phyloP scores from a whole-genome alignment of 768 basidiomycete genomes.

The Russula sp. region DNA sequence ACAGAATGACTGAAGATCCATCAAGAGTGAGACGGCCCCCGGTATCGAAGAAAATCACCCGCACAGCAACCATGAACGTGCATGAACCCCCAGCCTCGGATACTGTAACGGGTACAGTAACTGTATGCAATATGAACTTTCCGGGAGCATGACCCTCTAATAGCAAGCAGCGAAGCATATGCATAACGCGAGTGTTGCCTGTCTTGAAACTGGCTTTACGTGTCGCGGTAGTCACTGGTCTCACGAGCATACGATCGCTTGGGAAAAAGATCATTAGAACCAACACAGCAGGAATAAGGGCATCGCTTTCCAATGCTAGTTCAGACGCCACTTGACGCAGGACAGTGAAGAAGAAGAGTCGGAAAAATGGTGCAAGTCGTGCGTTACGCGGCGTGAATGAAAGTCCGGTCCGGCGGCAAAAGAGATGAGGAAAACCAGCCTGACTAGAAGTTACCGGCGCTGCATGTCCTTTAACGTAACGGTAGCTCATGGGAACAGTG shows the following conservation, averaged over 20 bases:
- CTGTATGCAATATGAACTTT: not conserved
- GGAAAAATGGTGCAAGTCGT: not conserved
- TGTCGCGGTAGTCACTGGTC: not conserved
- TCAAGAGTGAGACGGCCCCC: conserved; percentile 1
- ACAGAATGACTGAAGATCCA: not conserved
- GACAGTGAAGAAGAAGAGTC: not conserved
- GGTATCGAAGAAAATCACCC: not conserved
- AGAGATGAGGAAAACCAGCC: not conserved
- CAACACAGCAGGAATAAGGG: not conserved
- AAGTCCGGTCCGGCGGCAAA: not conserved
- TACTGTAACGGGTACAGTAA: not conserved
- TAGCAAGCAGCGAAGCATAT: not conserved
- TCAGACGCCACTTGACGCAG: not conserved
- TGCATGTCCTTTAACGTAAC: not conserved
- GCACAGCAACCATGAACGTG: not conserved
- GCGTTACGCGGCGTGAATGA: not conserved
- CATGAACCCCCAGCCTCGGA: not conserved
- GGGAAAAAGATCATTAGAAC: not conserved
- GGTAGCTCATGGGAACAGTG: not conserved
- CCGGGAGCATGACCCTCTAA: not conserved
- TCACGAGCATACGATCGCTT: not conserved
- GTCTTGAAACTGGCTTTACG: not conserved
- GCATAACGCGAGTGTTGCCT: not conserved
- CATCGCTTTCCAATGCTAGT: not conserved
- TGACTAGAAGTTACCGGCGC: not conserved